Evolutionary conservation across 169 alveolate species (phyloP).

Genomic region (Plasmodium malariae): DNA sequence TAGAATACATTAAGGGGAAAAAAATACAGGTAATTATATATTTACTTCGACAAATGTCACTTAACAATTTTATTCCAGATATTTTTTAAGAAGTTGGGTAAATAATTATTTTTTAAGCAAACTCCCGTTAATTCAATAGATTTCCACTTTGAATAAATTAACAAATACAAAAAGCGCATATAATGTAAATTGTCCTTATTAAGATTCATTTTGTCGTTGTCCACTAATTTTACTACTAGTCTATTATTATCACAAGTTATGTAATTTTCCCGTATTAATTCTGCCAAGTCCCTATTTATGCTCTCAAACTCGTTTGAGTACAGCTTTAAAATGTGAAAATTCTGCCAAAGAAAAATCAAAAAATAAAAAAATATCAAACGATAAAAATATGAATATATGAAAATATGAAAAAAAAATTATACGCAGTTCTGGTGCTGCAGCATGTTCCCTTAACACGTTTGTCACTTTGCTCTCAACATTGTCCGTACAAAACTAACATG

Average conservation of each 20-base stretch:
- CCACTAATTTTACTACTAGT: constrained; percentile 32
- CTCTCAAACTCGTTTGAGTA: constrained; percentile 41
- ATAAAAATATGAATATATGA: background rate
- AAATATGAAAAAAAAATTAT: background rate
- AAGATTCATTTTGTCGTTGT: constrained; percentile 22
- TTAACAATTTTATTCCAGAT: constrained; percentile 17
- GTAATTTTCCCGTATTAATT: constrained; percentile 30
- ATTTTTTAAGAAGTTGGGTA: constrained; percentile 26
- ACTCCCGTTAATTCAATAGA: constrained; percentile 74
- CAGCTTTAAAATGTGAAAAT: constrained; percentile 24
- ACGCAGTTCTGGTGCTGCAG: background rate
- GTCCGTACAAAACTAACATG: no score
- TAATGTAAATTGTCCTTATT: constrained; percentile 27
- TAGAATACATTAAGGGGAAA: background rate
- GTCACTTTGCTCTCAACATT: background rate
- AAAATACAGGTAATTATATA: background rate
- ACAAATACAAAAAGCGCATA: constrained; percentile 28
- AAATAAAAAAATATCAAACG: background rate
- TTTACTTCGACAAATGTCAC: background rate
- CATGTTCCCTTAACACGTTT: background rate
- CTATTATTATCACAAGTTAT: constrained; percentile 39
- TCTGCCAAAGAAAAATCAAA: constrained; percentile 12
- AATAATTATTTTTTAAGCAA: constrained; percentile 32
- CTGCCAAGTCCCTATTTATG: constrained; percentile 23
- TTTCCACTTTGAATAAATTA: constrained; percentile 66